Evolutionary conservation across 2,329 filamentous ascomycete species (phyloP).

Genomic region (Cercospora sesami): DNA sequence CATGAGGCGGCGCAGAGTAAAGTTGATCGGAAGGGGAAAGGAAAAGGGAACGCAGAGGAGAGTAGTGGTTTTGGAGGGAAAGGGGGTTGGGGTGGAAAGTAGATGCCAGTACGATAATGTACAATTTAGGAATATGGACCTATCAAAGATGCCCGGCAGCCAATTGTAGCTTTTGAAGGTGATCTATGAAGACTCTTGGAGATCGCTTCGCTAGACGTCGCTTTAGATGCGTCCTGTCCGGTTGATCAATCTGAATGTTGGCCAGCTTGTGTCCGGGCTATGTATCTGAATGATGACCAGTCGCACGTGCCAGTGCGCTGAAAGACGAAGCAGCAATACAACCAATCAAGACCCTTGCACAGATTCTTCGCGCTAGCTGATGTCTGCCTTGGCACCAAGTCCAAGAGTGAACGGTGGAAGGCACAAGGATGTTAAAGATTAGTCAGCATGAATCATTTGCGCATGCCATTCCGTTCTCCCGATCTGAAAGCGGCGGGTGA

Average conservation of each 20-base stretch:
- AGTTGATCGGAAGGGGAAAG: constrained; percentile 28
- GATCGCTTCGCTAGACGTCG: not conserved
- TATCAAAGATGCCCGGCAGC: not conserved
- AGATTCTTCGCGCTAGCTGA: not conserved
- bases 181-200: not conserved
- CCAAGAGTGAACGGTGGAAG: not conserved
- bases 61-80: constrained; percentile 40
- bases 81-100: constrained; percentile 35
- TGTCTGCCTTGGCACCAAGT: not conserved
- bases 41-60: constrained; percentile 39
- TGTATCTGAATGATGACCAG: too few relatives aligned
- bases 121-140: not conserved
- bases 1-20: constrained; percentile 89
- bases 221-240: too few relatives aligned
- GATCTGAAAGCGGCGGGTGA: not conserved
- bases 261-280: too few relatives aligned
- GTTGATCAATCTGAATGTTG: too few relatives aligned
- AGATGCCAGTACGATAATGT: not conserved
- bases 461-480: too few relatives aligned
- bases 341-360: not conserved
- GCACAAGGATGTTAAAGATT: not conserved
- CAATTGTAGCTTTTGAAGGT: not conserved
- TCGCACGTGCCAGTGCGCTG: too few relatives aligned
- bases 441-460: not conserved
- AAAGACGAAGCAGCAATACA: too few relatives aligned